Base-by-base conservation (phyloP, 2,329 filamentous ascomycete genomes). In the Paraphoma chrysanthemicola region DNA sequence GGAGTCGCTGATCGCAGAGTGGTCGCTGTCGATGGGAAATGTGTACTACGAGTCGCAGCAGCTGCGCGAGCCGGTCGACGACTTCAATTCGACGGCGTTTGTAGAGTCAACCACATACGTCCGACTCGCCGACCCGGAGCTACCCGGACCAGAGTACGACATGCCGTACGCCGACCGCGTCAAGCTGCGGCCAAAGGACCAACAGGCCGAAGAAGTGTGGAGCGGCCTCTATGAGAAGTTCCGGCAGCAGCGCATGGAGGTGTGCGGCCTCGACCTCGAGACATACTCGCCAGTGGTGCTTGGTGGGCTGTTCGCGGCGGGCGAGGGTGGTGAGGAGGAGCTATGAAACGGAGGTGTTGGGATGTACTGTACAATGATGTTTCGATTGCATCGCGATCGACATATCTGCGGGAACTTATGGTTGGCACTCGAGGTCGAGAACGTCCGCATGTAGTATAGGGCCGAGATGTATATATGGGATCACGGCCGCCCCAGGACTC, bases 211-310 rank as follows among this genome's bases (percentile, higher is more conserved):
- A 54, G 78, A 77, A 68, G 74, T 78, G 29, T 84, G 82, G 81
- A 81, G 80, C 60, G 77, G 72, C 50, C 66, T 83, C 54, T 84
- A 84, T 60, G 80, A 80, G 38, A 67, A 72, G 33, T 85, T 82
- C 66, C 78, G 81, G 45, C 78, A 81, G 60, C 76, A 75, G 62
- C 74, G 82, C 52, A 82, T 82, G 78, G 81, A 83, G 54, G 78
- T 83, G 48, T 85, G 82, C 67, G 82, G 82, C 48, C 69, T 85
- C 57, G 82, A 83, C 61, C 68, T 85, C 61, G 81, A 83, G 69
- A 68, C 64, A 18, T 81, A 78, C 72, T 50, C 57, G 59, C 64
- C 71, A 6, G 53, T 64, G 47, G 53, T 63, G 54, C 51, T 64
- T 46, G 66, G 56, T 17, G 54, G 51, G 16, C 52, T 47, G 28